Evolutionary conservation across 306 rosid genomes (phyloP), one percentile per base, ranked within the genome.

Genomic region (Geum urbanum): DNA sequence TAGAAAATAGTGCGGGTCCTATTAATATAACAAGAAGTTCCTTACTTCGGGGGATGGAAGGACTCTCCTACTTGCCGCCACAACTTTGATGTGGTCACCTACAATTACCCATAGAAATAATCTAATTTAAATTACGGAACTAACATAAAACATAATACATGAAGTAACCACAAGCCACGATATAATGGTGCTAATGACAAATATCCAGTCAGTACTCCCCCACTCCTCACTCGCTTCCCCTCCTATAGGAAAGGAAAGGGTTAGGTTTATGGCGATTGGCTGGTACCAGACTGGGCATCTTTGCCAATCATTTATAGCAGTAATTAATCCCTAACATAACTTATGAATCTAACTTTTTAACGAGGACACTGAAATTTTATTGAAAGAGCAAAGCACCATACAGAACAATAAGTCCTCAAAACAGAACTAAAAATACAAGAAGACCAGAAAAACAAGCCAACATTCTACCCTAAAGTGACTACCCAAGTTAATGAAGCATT

Each of bases 61-160:
- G 95, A 88, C 83, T 91, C 97, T 81, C 95, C 97, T 46, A 91
- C 92, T 91, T 86, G 95, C 74, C 97, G 90, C 97, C 97, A 88
- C 70, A 91, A 77, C 82, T 91, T 91, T 54, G 89, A 81, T 60
- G 84, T 66, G 67, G 95, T 91, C 83, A 91, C 96, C 96, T 87
- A 67, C 80, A 74, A 71, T 64, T 67, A 62, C 69, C 70, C 39
- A 66, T 49, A 71, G 53, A 73, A 22, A 55, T 22, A 24, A 55
- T 55, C 44, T 14, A 58, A 58, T 20, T 20, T 19, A 58, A 58
- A 27, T 58, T 27, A 32, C 18, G 63, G 43, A 58, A 32, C 11
- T n/a, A 59, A 59, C 44, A 6, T 9, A 35, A 32, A 56, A 22
- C 18, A 56, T 37, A 56, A 4, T 11, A 56, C 2, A 5, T 8